These are phyloP conservation scores for Trichoderma reesei DNA, from an alignment of 495 filamentous ascomycete genomes.

Conservation along the genomic window DNA sequence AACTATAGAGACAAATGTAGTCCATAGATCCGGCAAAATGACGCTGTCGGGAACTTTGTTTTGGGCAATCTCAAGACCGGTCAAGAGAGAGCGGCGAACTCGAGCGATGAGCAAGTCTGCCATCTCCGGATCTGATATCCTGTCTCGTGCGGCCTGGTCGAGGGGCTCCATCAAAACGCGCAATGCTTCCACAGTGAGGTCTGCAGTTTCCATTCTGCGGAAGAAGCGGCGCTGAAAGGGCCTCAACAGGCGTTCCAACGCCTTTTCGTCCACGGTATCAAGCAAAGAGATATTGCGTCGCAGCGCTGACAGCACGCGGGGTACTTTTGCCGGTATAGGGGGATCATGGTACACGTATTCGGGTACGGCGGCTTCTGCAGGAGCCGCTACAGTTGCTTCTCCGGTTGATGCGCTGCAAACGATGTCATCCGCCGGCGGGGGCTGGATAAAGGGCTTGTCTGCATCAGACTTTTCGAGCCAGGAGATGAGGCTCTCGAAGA, in stretches of 20 bases:
- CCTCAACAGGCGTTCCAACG: neutral
- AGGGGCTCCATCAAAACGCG: neutral
- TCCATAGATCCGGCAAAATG: neutral
- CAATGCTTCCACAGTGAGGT: neutral
- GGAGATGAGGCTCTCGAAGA: neutral
- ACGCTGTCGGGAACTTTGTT: neutral
- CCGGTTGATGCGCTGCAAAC: neutral
- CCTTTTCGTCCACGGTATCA: neutral
- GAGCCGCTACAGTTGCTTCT: neutral
- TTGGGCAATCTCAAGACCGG: neutral
- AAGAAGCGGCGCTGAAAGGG: neutral
- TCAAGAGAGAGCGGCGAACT: neutral
- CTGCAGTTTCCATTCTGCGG: neutral
- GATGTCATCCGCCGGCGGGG: neutral
- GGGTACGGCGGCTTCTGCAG: too few relatives aligned
- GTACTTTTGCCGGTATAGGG: neutral
- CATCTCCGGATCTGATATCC: neutral
- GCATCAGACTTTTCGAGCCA: conserved; percentile 9
- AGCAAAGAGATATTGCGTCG: neutral
- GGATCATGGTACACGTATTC: neutral
- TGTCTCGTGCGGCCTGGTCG: neutral
- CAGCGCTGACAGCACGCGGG: neutral
- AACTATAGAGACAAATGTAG: neutral
- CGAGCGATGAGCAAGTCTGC: neutral
- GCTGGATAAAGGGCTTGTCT: conserved; percentile 6